phyloP scores from a whole-genome alignment of 208 protist species.

The Vickermania ingenoplastis region DNA sequence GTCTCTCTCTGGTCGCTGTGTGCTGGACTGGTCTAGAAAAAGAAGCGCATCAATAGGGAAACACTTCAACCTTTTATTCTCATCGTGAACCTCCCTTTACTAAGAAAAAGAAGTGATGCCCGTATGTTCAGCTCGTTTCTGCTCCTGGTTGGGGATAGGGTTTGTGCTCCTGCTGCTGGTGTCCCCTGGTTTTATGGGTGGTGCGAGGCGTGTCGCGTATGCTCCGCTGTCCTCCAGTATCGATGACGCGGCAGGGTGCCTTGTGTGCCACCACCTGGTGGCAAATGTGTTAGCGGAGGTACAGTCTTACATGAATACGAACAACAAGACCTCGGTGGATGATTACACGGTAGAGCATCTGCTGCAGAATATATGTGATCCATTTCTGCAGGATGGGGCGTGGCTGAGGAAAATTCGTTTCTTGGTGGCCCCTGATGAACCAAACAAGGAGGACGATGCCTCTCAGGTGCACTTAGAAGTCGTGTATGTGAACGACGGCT shows the following conservation, averaged over 20 bases:
- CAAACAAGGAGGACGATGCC: neutral
- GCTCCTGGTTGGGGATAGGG: too few species aligned
- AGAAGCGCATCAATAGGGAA: too few species aligned
- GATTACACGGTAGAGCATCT: slow-evolving; percentile 14
- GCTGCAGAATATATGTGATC: slow-evolving; percentile 19
- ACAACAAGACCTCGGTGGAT: slow-evolving; percentile 2
- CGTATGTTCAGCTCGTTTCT: too few species aligned
- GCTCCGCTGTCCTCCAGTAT: too few species aligned
- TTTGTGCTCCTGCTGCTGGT: too few species aligned
- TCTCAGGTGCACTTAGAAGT: slow-evolving; percentile 6
- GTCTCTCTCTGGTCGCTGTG: too few species aligned
- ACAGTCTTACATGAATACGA: neutral
- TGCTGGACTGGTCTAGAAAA: too few species aligned
- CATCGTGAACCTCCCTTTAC: too few species aligned
- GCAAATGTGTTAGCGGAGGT: neutral
- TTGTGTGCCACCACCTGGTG: neutral
- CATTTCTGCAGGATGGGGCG: slow-evolving; percentile 10
- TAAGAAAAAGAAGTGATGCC: too few species aligned
- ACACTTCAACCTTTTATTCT: too few species aligned
- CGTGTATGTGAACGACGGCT: slow-evolving; percentile 15
- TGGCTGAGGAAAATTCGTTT: slow-evolving; percentile 17
- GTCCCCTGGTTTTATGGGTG: too few species aligned
- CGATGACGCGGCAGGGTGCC: neutral
- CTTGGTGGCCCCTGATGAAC: neutral
- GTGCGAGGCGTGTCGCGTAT: too few species aligned